Evolutionary conservation across 805 yeast genomes (phyloP).

Genomic region (Metschnikowia cubensis): DNA sequence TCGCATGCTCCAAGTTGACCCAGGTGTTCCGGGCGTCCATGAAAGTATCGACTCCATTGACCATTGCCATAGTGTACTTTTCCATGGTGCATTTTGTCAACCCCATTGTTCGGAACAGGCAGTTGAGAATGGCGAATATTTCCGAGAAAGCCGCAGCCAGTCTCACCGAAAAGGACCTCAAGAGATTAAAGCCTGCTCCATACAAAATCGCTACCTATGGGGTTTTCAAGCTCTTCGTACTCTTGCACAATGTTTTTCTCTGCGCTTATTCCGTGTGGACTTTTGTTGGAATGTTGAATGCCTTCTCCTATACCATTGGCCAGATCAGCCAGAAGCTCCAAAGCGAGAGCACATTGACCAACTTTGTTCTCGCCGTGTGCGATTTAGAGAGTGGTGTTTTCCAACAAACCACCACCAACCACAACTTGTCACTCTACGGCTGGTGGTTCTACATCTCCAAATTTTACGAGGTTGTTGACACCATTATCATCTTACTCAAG

Average conservation of each 20-base stretch:
- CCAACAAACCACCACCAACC: constrained; percentile 22
- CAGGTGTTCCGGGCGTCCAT: constrained; percentile 39
- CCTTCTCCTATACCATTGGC: constrained; percentile 42
- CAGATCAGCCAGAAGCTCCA: constrained; percentile 12
- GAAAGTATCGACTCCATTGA: constrained; percentile 50
- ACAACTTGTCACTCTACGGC: constrained; percentile 52
- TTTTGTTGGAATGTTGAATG: constrained; percentile 56
- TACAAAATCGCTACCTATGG: constrained; percentile 40
- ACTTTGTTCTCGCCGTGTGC: constrained; percentile 61
- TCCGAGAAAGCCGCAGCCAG: constrained; percentile 17
- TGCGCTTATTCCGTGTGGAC: constrained; percentile 72
- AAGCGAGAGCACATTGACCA: constrained; percentile 29
- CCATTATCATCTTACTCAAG: constrained; percentile 60
- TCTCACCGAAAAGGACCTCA: constrained; percentile 21
- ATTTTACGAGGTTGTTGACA: constrained; percentile 69
- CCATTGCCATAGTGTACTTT: constrained; percentile 57
- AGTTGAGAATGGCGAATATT: constrained; percentile 28
- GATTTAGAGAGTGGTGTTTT: constrained; percentile 59
- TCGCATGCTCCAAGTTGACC: constrained; percentile 27
- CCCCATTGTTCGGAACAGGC: constrained; percentile 44
- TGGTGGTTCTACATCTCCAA: constrained; percentile 67
- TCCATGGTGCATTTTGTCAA: constrained; percentile 53
- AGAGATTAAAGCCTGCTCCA: constrained; percentile 52
- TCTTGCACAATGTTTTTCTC: constrained; percentile 56
- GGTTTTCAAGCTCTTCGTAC: constrained; percentile 50